These are phyloP conservation scores for Stephania japonica DNA, from an alignment of 164 flowering plant species.

Conservation along the genomic window DNA sequence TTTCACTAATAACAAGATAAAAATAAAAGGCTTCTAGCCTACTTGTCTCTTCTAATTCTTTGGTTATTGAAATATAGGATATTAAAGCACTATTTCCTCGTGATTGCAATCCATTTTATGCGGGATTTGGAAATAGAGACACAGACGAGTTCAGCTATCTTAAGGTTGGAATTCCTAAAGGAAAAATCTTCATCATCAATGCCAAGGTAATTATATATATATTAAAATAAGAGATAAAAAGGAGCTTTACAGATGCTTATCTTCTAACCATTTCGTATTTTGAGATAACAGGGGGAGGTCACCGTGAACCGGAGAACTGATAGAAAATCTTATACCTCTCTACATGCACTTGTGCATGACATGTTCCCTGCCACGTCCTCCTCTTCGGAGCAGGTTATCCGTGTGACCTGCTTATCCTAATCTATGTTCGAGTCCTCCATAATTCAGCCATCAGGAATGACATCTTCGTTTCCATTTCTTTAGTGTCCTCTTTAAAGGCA, in stretches of 20 bases:
- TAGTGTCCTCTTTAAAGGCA: background rate
- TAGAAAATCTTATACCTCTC: conserved; percentile 71
- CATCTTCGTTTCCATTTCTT: background rate
- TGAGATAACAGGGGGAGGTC: conserved; percentile 63
- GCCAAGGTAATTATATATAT: conserved; percentile 59
- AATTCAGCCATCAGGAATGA: background rate
- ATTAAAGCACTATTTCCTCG: conserved; percentile 80
- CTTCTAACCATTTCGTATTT: conserved; percentile 14
- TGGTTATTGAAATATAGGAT: conserved; percentile 43
- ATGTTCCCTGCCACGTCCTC: conserved; percentile 73
- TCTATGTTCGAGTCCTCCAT: background rate
- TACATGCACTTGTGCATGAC: conserved; percentile 75
- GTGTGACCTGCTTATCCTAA: background rate
- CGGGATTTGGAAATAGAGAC: conserved; percentile 97
- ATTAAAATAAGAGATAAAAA: background rate
- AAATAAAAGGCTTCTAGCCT: background rate
- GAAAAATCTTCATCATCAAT: conserved; percentile 89
- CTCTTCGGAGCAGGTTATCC: conserved; percentile 60
- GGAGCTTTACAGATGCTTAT: background rate
- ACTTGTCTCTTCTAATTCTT: conserved; percentile 3
- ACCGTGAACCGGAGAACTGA: conserved; percentile 66
- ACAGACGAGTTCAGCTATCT: conserved; percentile 97
- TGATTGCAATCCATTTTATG: conserved; percentile 89
- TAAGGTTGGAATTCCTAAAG: conserved; percentile 89
- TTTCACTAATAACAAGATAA: background rate